Base-by-base conservation (phyloP, 23 red algal genomes). In the Agarophyton chilense region DNA sequence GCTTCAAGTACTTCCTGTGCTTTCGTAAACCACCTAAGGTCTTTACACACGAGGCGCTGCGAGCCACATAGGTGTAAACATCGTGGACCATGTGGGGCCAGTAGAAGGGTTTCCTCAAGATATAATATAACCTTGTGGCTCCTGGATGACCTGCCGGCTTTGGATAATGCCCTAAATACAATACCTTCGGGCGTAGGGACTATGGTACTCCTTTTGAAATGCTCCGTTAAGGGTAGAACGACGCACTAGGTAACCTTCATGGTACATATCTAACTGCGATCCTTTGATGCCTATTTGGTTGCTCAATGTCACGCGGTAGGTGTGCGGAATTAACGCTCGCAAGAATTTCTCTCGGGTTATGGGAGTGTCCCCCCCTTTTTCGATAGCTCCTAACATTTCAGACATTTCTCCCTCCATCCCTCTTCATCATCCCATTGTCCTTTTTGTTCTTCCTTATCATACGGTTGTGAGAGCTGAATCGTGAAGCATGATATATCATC, bases 61-160 rank as follows among this genome's bases (percentile, higher is more conserved):
- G 1, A 10, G 32, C 41, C 35, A 79, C 73, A 11, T 11, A 31
- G 18, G 8, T 21, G 22, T 58, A 81, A 14, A 68, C 61, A 19
- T 86, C 81, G 10, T 68, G 1, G 2, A 60, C 81, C 81, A 65
- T 70, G 9, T 22, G 65, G 3, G 47, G 81, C 81, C 81, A 70
- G 32, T 86, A 70, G 81, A 60, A 72, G 8, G 53, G 22, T 32
- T 29, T 13, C 31, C 5, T 52, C 18, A 84, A n/a, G 26, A 56
- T 86, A 11, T 2, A 42, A 4, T 49, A 81, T 45, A 81, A 66
- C 18, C 77, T 8, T 5, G 16, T 10, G 43, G 8, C 13, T 10
- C 47, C 77, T 40, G 77, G 47, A 42, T 81, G 47, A 9, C 6
- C 77, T 29, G 77, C 8, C 6, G 24, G 77, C n/a, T 5, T 7